Evolutionary conservation across 345 rosid species (phyloP).

Genomic region (Dimocarpus longan): DNA sequence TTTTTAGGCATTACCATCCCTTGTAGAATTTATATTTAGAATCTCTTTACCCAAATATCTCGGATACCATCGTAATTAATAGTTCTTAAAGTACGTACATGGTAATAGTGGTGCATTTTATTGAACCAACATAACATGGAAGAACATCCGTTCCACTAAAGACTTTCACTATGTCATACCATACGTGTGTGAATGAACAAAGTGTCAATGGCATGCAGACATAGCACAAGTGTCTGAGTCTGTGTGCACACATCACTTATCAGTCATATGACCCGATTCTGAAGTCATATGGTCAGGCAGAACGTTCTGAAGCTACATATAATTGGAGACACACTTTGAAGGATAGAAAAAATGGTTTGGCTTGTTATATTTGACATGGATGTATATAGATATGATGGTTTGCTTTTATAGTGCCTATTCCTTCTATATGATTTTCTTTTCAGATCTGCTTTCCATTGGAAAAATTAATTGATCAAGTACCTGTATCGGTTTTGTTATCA

Average conservation of each 20-base stretch:
- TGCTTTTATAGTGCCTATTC: not conserved
- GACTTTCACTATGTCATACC: too few relatives aligned
- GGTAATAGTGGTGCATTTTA: too few relatives aligned
- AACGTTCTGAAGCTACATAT: not conserved
- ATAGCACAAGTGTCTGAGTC: not conserved
- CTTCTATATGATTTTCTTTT: not conserved
- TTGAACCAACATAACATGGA: too few relatives aligned
- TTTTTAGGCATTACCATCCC: too few relatives aligned
- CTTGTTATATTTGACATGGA: not conserved
- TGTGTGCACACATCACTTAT: not conserved
- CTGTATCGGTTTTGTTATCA: conserved; percentile 9
- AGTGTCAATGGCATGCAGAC: too few relatives aligned
- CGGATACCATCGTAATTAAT: too few relatives aligned
- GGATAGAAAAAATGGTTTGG: not conserved
- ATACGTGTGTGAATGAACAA: not conserved
- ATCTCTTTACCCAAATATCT: too few relatives aligned
- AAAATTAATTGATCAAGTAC: not conserved
- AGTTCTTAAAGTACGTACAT: too few relatives aligned
- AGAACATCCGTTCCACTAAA: too few relatives aligned
- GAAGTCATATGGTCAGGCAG: not conserved
- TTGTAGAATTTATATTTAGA: too few relatives aligned
- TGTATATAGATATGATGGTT: not conserved
- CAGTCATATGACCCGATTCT: not conserved
- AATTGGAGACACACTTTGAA: not conserved
- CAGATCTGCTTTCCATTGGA: not conserved